Evolutionary conservation across 2,329 filamentous ascomycete species (phyloP).

Genomic region (Fusarium pseudocircinatum): DNA sequence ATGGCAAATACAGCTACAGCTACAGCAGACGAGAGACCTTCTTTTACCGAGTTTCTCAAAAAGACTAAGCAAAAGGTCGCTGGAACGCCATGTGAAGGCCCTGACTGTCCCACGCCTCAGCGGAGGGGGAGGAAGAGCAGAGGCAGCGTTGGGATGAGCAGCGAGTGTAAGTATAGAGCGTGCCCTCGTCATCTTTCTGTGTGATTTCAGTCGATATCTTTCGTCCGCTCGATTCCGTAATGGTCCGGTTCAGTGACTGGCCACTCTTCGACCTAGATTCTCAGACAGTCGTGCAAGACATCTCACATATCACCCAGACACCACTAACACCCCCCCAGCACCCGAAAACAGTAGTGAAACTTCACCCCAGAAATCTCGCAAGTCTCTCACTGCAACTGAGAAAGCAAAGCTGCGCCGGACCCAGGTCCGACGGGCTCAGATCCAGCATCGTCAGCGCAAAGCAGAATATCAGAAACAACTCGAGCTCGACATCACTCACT

Average conservation of each 20-base stretch:
- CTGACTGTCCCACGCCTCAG: constrained; percentile 11
- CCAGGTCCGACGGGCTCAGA: constrained; percentile 64
- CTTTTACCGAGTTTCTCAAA: constrained; percentile 61
- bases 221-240: not conserved
- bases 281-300: constrained; percentile 2
- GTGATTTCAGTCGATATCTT: not conserved
- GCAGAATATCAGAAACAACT: constrained; percentile 65
- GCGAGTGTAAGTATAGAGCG: constrained; percentile 41
- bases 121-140: constrained; percentile 14
- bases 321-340: constrained; percentile 22
- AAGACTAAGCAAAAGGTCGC: constrained; percentile 50
- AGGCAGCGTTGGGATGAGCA: constrained; percentile 14
- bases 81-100: constrained; percentile 16
- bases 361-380: constrained; percentile 31
- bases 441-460: constrained; percentile 65
- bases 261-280: not conserved
- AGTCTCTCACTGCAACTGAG: constrained; percentile 42
- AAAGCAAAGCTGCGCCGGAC: constrained; percentile 59
- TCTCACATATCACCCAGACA: not conserved
- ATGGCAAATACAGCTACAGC: constrained; percentile 14
- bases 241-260: not conserved
- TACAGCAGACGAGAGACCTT: constrained; percentile 46
- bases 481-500: constrained; percentile 59
- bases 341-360: constrained; percentile 20
- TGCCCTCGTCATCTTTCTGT: not conserved